Conservation (phyloP, 225 moss, liverwort and hornwort genomes). For the Pseudoscleropodium purum region DNA sequence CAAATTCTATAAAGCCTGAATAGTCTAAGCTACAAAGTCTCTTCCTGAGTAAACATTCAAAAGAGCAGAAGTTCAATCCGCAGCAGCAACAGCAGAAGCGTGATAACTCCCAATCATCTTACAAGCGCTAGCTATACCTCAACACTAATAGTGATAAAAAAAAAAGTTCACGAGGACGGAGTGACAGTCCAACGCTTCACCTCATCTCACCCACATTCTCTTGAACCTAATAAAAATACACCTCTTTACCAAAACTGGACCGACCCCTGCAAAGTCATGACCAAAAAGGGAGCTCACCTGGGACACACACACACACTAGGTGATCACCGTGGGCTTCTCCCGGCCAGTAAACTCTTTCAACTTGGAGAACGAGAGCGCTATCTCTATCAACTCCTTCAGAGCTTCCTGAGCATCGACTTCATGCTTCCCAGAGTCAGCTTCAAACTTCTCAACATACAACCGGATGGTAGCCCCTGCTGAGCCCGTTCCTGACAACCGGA, state of each 20-base stretch:
- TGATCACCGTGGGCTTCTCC: slow-evolving; percentile 86
- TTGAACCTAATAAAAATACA: slow-evolving; percentile 15
- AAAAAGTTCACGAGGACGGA: background rate
- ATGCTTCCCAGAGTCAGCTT: slow-evolving; percentile 60
- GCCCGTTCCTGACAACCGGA: slow-evolving; percentile 86
- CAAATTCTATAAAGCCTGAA: background rate
- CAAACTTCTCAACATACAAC: slow-evolving; percentile 85
- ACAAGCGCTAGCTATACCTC: background rate
- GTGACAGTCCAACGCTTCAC: background rate
- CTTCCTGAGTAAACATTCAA: background rate
- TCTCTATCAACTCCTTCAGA: slow-evolving; percentile 66
- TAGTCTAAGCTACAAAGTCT: background rate
- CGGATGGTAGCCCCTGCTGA: slow-evolving; percentile 90
- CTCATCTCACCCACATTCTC: background rate
- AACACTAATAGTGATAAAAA: background rate
- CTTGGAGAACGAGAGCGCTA: slow-evolving; percentile 62
- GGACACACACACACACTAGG: slow-evolving; percentile 7
- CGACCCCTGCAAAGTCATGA: background rate
- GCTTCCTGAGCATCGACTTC: slow-evolving; percentile 72
- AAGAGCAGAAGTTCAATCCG: background rate
- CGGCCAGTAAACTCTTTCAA: slow-evolving; percentile 77
- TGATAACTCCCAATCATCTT: background rate
- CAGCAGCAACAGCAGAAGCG: background rate
- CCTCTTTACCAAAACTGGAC: slow-evolving; percentile 8
- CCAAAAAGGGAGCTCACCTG: background rate